Evolutionary conservation across 139 green algal species (phyloP).

Genomic region (Raphidocelis subcapitata): DNA sequence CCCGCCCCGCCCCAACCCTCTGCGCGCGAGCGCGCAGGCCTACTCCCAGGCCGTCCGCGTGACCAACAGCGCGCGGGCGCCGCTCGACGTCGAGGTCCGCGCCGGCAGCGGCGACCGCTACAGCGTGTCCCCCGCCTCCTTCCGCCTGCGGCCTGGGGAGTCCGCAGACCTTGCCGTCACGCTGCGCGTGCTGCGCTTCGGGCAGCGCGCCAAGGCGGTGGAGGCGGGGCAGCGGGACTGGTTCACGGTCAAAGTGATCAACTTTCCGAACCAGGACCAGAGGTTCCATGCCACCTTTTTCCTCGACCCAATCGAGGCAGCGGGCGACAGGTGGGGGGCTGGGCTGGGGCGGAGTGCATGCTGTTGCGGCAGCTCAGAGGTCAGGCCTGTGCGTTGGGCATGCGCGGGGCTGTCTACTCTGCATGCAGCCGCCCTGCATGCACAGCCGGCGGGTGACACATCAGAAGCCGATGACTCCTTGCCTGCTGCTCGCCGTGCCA

Average conservation of each 20-base stretch:
- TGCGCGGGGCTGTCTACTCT: background rate
- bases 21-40: too few relatives aligned
- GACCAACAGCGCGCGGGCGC: slow-evolving; percentile 54
- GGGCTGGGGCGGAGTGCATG: background rate
- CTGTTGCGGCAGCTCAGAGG: background rate
- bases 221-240: slow-evolving; percentile 66
- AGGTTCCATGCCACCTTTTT: slow-evolving; percentile 71
- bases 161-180: slow-evolving; percentile 39
- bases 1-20: too few relatives aligned
- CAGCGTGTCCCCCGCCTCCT: slow-evolving; percentile 39
- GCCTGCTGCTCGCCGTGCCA: too few relatives aligned
- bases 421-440: background rate
- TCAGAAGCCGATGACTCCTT: background rate
- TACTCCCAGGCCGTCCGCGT: slow-evolving; percentile 58
- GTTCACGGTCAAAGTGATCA: slow-evolving; percentile 73
- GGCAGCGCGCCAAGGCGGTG: slow-evolving; percentile 51
- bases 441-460: background rate
- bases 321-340: background rate
- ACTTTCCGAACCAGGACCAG: slow-evolving; percentile 43
- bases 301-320: slow-evolving; percentile 34
- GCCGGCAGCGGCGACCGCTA: slow-evolving; percentile 68
- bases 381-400: background rate
- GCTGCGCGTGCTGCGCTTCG: slow-evolving; percentile 63
- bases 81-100: slow-evolving; percentile 61
- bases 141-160: slow-evolving; percentile 49